phyloP scores from a whole-genome alignment of 768 basidiomycete genomes.

The Xerocomus spinulosus region DNA sequence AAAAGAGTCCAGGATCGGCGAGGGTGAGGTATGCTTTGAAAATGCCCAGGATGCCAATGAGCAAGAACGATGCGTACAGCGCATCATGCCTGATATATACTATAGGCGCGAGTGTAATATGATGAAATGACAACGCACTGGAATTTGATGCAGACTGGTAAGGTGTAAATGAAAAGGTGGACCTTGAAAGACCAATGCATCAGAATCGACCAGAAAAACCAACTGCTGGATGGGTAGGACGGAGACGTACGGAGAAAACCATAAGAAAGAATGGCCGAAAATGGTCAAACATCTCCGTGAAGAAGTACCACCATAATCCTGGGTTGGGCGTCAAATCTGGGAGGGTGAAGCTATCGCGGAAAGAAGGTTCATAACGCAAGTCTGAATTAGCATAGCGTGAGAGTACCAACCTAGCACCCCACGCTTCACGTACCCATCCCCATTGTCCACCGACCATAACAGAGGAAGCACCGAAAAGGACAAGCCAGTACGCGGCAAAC shows the following conservation, averaged over 20 bases:
- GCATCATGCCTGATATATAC: conserved; percentile 63
- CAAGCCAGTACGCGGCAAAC: conserved; percentile 46
- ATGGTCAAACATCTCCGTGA: conserved; percentile 99
- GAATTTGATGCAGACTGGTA: conserved; percentile 85
- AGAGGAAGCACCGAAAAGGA: conserved; percentile 44
- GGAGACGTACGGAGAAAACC: conserved; percentile 73
- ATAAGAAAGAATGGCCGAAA: conserved; percentile 94
- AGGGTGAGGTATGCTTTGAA: conserved; percentile 94
- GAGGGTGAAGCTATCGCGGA: conserved; percentile 56
- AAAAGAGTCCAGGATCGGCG: conserved; percentile 82
- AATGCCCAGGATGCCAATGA: conserved; percentile 70
- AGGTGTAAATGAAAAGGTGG: conserved; percentile 77
- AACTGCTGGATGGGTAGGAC: not conserved
- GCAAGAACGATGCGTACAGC: conserved; percentile 70
- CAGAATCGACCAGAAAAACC: not conserved
- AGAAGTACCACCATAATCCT: conserved; percentile 99
- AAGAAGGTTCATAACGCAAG: not conserved
- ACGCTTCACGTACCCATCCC: conserved; percentile 72
- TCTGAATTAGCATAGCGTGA: not conserved
- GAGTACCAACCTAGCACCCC: conserved; percentile 70
- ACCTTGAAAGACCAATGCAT: conserved; percentile 41
- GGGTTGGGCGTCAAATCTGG: conserved; percentile 92
- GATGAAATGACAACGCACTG: conserved; percentile 43
- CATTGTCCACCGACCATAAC: conserved; percentile 56
- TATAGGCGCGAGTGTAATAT: not conserved